Conservation (phyloP, 1,284 basidiomycete genomes). For the Tilletia walkeri region DNA sequence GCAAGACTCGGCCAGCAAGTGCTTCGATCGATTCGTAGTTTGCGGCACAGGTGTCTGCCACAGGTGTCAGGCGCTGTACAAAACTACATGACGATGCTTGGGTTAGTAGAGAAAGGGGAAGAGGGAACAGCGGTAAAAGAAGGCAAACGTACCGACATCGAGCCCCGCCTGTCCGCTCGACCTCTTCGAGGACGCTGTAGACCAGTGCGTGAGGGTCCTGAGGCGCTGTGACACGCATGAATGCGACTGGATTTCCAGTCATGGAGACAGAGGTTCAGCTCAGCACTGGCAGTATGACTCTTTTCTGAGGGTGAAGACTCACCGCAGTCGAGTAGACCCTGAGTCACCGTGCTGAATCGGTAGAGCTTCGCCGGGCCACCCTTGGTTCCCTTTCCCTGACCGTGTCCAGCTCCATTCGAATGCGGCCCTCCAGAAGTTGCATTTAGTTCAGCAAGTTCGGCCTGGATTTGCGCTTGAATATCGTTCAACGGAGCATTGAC, state of each 20-base stretch:
- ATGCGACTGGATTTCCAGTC: slow-evolving; percentile 20
- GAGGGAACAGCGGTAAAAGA: neutral
- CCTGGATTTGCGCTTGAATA: slow-evolving; percentile 46
- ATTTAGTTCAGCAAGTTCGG: slow-evolving; percentile 37
- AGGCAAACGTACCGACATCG: slow-evolving; percentile 28
- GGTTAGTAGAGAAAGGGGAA: too few species aligned
- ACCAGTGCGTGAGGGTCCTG: slow-evolving; percentile 21
- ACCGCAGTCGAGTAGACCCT: slow-evolving; percentile 8
- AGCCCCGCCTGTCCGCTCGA: slow-evolving; percentile 36
- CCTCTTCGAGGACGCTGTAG: slow-evolving; percentile 30
- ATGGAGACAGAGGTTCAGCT: neutral
- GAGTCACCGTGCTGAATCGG: neutral
- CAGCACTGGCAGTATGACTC: neutral
- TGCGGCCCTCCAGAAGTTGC: neutral
- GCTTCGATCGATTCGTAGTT: slow-evolving; percentile 24
- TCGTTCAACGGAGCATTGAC: slow-evolving; percentile 23
- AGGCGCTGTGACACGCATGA: slow-evolving; percentile 26
- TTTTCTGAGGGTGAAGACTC: neutral
- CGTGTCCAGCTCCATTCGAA: neutral
- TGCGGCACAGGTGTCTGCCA: slow-evolving; percentile 30
- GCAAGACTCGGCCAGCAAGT: slow-evolving; percentile 28
- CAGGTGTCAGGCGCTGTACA: slow-evolving; percentile 35
- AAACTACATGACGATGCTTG: slow-evolving; percentile 17
- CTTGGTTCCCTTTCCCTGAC: neutral
- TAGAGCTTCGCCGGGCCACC: neutral